Percentiles rank a stretch among this genome's conserved stretches.
Evolutionary conservation across 2,329 filamentous ascomycete species (phyloP).

Genomic region (Periconia sp.): DNA sequence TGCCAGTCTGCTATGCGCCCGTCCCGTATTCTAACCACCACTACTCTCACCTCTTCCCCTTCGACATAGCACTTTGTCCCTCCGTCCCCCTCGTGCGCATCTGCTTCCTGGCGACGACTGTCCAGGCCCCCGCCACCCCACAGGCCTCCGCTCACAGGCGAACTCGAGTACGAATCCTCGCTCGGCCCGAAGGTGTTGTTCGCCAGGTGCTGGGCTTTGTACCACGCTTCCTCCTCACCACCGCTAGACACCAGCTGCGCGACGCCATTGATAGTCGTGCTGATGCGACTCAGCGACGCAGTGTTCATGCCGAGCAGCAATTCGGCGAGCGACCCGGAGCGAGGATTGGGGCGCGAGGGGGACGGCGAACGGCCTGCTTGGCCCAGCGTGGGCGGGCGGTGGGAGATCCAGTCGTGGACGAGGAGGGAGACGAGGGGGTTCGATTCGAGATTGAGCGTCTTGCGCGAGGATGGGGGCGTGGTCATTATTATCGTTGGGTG

Average conservation of each 20-base stretch:
- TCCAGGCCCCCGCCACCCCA: conserved; percentile 56
- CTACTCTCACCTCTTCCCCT: conserved; percentile 83
- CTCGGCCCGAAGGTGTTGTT: conserved; percentile 81
- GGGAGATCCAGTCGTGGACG: conserved; percentile 98
- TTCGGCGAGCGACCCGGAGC: conserved; percentile 76
- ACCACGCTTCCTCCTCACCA: conserved; percentile 84
- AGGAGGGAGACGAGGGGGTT: conserved; percentile 91
- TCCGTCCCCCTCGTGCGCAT: conserved; percentile 46
- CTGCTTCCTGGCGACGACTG: conserved; percentile 47
- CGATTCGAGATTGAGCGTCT: conserved; percentile 78
- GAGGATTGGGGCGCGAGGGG: conserved; percentile 57
- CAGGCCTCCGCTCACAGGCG: conserved; percentile 43
- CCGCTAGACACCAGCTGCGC: conserved; percentile 75
- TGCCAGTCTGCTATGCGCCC: conserved; percentile 95
- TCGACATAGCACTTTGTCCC: conserved; percentile 73
- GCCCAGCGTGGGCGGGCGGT: conserved; percentile 78
- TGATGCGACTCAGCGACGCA: conserved; percentile 84
- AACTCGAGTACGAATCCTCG: conserved; percentile 34
- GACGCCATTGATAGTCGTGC: conserved; percentile 89
- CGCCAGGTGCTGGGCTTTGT: conserved; percentile 80
- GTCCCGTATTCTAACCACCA: conserved; percentile 82
- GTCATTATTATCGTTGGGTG: conserved; percentile 83
- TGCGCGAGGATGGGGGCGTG: conserved; percentile 78
- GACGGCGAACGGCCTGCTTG: conserved; percentile 62
- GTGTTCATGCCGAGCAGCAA: conserved; percentile 92